These are phyloP conservation scores for Ophiostoma montium DNA, from an alignment of 2,329 filamentous ascomycete genomes.

Conservation along the genomic window DNA sequence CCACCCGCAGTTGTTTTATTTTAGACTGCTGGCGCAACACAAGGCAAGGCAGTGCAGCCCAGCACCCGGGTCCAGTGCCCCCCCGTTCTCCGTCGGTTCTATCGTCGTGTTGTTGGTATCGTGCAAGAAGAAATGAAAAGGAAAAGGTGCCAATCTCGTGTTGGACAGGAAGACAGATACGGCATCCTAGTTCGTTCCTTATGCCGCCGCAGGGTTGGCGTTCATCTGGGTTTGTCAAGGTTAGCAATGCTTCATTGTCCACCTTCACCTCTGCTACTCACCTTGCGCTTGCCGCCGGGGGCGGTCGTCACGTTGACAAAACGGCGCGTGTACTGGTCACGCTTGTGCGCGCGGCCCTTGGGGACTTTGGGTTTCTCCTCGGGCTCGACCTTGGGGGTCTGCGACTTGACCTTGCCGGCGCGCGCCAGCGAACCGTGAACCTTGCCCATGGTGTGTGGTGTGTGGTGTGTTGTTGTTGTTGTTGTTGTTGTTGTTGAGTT, in stretches of 20 bases:
- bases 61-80: too few species aligned
- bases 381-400: conserved; percentile 79
- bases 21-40: too few species aligned
- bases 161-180: neutral
- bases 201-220: conserved; percentile 11
- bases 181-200: neutral
- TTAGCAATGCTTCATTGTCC: neutral
- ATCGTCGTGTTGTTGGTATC: too few species aligned
- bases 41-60: too few species aligned
- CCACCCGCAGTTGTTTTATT: too few species aligned
- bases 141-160: neutral
- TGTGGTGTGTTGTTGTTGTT: neutral
- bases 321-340: conserved; percentile 87
- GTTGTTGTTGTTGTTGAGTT: neutral
- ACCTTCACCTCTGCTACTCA: conserved; percentile 22
- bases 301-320: conserved; percentile 95
- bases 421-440: conserved; percentile 15
- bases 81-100: too few species aligned
- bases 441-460: conserved; percentile 12
- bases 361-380: conserved; percentile 95
- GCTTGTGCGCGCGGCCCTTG: conserved; percentile 97
- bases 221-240: conserved; percentile 11
- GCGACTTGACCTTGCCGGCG: conserved; percentile 89
- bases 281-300: conserved; percentile 92
- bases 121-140: too few species aligned